Evolutionary conservation across 2,329 filamentous ascomycete species (phyloP), one percentile per base, ranked within the genome.

Genomic region (Niveomyces coronatus): DNA sequence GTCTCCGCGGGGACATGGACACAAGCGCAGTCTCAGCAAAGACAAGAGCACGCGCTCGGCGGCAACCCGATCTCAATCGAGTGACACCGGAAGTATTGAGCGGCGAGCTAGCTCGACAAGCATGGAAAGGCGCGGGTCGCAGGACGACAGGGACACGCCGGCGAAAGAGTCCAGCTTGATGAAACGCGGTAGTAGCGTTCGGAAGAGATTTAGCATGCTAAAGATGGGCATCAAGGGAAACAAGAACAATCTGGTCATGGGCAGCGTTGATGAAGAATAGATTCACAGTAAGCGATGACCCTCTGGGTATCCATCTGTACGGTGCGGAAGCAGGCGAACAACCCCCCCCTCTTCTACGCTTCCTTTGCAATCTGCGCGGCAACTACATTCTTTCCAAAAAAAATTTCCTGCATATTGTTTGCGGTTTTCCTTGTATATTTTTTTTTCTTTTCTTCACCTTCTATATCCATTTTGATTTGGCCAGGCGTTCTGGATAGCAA

Each of bases 191-290:
- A 31, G 73, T 24, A 82, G 78, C 41, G 74, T 93, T 47, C 77
- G 80, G 61, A 89, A 86, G 63, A 65, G 86, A 52, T 67, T 93
- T 47, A 91, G 84, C 55, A 66, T 87, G 50, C 66, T 93, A 52
- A 84, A 82, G 55, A 68, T 87, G 35, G 79, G 82, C 20, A 80
- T 78, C 56, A 85, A 83, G 62, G 65, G 64, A 31, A 76, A 71
- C 53, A 79, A 76, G 55, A 63, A 57, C 34, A 66, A 57, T 44
- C 65, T 58, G 19, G 52, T 61, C 43, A 74, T 75, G 71, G 64
- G 64, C 37, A 70, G 69, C 46, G 54, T 76, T 44, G 65, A 73
- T 39, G 72, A 76, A 53, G 72, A 76, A 56, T 72, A 63, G 46
- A 53, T 46, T 52, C 50, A 23, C 10, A 30, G 14, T 7, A 29